Base-by-base conservation (phyloP, 2,329 filamentous ascomycete genomes). In the Epichloe typhina region DNA sequence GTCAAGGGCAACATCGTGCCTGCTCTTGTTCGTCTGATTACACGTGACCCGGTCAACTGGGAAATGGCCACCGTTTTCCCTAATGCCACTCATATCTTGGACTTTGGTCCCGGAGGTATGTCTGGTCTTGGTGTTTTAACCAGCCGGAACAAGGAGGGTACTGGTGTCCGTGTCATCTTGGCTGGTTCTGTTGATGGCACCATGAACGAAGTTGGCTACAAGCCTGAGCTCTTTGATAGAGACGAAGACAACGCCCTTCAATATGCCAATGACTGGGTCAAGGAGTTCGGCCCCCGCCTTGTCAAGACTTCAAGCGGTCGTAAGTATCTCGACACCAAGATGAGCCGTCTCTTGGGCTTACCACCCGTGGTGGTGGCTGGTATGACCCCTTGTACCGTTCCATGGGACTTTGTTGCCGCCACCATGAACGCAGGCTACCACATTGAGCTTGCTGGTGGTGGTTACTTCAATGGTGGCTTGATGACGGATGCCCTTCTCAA, bases 111-210 rank as follows among this genome's bases (percentile, higher is more conserved):
- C 21, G 93, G 93, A 62, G 94, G 93, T 55, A 93, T 97, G 57
- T 98, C 93, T 23, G 94, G 94, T 56, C 83, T 98, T 21, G 94
- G 93, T 63, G 87, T 95, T 44, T 75, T 98, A 56, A 98, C 93
- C 52, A 97, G 95, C 76, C 88, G 93, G 61, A 98, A 97, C 78
- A 98, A 98, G 75, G 94, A 98, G 67, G 93, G 93, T 56, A 97
- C 89, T 52, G 93, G 93, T 61, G 93, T 98, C 37, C 88, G 91
- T 54, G 90, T 98, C 57, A 95, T 98, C 57, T 78, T 98, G 52
- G 93, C 89, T 42, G 93, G 94, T 56, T 80, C 88, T n/a, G 85
- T 98, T 61, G 87, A 91, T 61, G 91, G 91, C 48, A 89, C 89
- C 19, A 85, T 94, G 53, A 76, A 79, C 35, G 93, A 97, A 68